phyloP scores from a whole-genome alignment of 2,329 filamentous ascomycete species.

The Calycina herbarum region DNA sequence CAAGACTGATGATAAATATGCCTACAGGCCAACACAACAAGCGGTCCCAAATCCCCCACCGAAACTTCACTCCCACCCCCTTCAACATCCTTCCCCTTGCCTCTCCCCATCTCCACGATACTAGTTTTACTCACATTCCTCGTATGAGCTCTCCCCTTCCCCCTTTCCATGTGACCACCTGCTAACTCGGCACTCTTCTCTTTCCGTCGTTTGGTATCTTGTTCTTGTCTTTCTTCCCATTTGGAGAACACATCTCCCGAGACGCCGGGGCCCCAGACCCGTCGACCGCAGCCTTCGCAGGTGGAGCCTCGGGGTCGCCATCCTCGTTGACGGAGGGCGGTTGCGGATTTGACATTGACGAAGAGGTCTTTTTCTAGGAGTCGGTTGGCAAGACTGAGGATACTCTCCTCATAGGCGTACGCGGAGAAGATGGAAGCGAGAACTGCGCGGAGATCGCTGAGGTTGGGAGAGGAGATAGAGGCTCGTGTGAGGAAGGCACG shows the following conservation, averaged over 20 bases:
- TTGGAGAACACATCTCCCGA: conserved; percentile 75
- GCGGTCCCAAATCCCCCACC: conserved; percentile 51
- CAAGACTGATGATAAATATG: conserved; percentile 71
- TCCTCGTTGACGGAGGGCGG: conserved; percentile 74
- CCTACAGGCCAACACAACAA: conserved; percentile 69
- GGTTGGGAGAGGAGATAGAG: conserved; percentile 76
- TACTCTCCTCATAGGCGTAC: conserved; percentile 91
- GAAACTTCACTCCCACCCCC: conserved; percentile 41
- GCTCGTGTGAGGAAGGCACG: conserved; percentile 85
- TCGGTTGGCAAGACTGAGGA: conserved; percentile 80
- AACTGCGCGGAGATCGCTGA: conserved; percentile 83
- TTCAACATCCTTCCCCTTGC: conserved; percentile 38
- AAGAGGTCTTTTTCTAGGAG: conserved; percentile 90
- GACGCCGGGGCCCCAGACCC: conserved; percentile 87
- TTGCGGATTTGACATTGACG: conserved; percentile 73
- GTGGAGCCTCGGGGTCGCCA: conserved; percentile 86
- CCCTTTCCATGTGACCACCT: conserved; percentile 38
- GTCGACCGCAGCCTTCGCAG: conserved; percentile 80
- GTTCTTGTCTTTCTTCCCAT: conserved; percentile 67
- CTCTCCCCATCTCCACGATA: conserved; percentile 20
- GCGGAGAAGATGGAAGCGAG: conserved; percentile 89
- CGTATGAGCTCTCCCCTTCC: conserved; percentile 43
- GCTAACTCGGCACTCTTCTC: conserved; percentile 36
- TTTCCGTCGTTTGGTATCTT: conserved; percentile 46
- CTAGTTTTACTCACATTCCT: conserved; percentile 32